Percentiles rank a stretch among this genome's conserved stretches.
phyloP scores from a whole-genome alignment of 106 monocot genomes.

The Acanthochlamys bracteata region DNA sequence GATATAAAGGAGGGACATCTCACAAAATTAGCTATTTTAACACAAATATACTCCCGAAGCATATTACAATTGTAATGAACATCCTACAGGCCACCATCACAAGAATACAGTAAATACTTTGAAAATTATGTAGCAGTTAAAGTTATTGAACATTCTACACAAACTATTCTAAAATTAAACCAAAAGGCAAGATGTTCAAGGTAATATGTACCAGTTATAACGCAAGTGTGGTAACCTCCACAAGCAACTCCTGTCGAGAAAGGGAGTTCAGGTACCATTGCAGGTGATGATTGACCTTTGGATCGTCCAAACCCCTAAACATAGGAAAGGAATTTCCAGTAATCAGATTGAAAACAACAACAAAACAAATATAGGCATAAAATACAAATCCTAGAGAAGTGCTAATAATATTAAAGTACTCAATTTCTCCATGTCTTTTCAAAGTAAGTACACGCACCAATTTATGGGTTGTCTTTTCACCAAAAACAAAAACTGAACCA shows the following conservation, averaged over 20 bases:
- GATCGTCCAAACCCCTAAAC: constrained; percentile 58
- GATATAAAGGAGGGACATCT: no score
- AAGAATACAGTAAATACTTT: no score
- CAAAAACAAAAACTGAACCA: constrained; percentile 77
- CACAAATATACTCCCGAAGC: no score
- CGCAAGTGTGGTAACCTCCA: constrained; percentile 97
- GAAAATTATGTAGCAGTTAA: no score
- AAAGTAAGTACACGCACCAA: constrained; percentile 27
- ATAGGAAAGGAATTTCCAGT: constrained; percentile 31
- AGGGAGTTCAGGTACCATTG: constrained; percentile 48
- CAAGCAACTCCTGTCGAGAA: constrained; percentile 77
- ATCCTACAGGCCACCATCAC: no score
- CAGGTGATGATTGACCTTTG: constrained; percentile 49
- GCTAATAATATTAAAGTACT: not conserved
- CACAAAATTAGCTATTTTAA: no score
- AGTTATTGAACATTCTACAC: no score
- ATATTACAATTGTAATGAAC: no score
- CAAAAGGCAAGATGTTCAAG: no score
- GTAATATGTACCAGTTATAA: constrained; percentile 75
- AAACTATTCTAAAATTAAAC: no score
- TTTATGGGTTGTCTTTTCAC: constrained; percentile 50
- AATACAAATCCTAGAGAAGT: not conserved
- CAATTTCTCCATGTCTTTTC: not conserved
- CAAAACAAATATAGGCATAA: not conserved
- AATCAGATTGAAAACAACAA: no score